phyloP scores from a whole-genome alignment of 1,284 basidiomycete species.

The Hortiboletus rubellus region DNA sequence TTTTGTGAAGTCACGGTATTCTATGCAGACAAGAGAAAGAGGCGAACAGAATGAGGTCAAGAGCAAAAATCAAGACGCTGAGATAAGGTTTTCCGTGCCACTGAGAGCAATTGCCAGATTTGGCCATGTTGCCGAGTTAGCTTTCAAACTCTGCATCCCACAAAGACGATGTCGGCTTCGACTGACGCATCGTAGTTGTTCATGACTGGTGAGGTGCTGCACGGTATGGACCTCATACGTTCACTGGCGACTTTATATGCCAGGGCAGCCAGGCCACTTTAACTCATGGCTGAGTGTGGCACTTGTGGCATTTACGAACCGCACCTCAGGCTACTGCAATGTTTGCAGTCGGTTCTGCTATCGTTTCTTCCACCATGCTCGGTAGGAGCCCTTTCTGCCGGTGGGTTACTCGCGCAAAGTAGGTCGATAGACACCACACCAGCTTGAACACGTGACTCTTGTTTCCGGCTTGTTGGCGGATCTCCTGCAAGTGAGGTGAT shows the following conservation, averaged over 20 bases:
- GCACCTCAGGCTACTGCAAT: too few relatives aligned
- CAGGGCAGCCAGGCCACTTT: background rate
- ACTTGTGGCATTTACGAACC: background rate
- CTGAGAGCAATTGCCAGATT: conserved; percentile 28
- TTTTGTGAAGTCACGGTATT: conserved; percentile 33
- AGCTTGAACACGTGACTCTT: background rate
- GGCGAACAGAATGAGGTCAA: conserved; percentile 26
- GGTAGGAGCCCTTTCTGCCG: background rate
- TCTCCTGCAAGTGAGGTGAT: too few relatives aligned
- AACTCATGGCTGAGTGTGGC: background rate
- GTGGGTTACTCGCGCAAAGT: conserved; percentile 2
- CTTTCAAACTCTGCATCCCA: background rate
- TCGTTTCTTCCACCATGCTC: background rate
- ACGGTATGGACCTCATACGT: background rate
- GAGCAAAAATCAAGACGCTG: conserved; percentile 37
- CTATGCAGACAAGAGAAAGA: conserved; percentile 23
- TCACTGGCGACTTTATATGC: background rate
- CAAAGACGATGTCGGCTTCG: background rate
- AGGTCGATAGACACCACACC: too few relatives aligned
- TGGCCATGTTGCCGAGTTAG: conserved; percentile 17
- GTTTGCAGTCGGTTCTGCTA: too few relatives aligned
- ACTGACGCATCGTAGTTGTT: background rate
- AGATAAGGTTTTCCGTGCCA: conserved; percentile 39
- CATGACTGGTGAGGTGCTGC: conserved; percentile 1
- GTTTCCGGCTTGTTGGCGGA: too few relatives aligned